Evolutionary conservation across 345 rosid species (phyloP).

Genomic region (Pseudoturritis turrita): DNA sequence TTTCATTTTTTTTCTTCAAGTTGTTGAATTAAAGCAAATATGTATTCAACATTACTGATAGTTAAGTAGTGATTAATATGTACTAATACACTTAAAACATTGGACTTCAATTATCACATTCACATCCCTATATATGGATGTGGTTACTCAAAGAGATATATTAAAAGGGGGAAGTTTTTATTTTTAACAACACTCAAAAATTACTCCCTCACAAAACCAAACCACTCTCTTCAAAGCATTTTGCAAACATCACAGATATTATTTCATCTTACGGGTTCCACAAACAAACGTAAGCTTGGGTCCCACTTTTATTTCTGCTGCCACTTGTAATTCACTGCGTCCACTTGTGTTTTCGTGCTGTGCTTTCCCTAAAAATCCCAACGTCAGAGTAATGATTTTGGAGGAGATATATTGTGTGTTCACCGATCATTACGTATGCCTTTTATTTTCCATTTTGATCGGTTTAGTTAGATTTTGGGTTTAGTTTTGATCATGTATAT

Average conservation of each 20-base stretch:
- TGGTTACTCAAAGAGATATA: too few species aligned
- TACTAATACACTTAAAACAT: too few species aligned
- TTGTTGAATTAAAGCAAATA: too few species aligned
- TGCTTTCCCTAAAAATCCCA: background rate
- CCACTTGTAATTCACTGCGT: slow-evolving; percentile 22
- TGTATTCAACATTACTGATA: too few species aligned
- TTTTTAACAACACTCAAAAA: too few species aligned
- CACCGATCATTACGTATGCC: slow-evolving; percentile 3
- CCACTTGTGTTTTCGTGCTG: slow-evolving; percentile 23
- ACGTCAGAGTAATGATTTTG: background rate
- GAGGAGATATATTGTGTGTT: slow-evolving; percentile 10
- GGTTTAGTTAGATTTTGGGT: background rate
- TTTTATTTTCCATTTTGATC: background rate
- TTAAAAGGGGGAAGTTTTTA: too few species aligned
- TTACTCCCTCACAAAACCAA: slow-evolving; percentile 12
- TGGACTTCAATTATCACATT: too few species aligned
- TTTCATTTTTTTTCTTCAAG: too few species aligned
- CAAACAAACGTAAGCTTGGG: slow-evolving; percentile 12
- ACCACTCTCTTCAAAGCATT: slow-evolving; percentile 7
- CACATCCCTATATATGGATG: too few species aligned
- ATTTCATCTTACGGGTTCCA: slow-evolving; percentile 10
- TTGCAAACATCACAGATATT: slow-evolving; percentile 21
- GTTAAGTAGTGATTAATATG: too few species aligned
- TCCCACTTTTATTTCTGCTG: slow-evolving; percentile 6
- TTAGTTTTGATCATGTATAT: background rate